Base-by-base conservation (phyloP, 768 basidiomycete genomes). In the Scleroderma bovista region DNA sequence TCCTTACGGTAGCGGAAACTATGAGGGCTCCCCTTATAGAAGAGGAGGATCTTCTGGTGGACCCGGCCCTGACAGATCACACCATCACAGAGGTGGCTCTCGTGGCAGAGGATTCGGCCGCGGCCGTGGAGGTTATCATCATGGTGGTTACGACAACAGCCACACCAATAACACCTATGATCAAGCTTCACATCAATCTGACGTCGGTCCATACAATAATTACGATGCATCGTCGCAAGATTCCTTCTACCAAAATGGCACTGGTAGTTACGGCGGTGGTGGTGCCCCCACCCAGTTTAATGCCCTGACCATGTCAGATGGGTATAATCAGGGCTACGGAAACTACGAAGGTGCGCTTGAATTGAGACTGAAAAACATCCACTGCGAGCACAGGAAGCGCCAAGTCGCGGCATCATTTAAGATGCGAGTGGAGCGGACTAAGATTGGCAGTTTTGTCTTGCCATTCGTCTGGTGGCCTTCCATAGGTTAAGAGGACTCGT, bases 341-440 rank as follows among this genome's bases (percentile, higher is more conserved):
- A 78, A 67, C 58, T 73, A 71, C 73, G 88, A 90, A 91, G 88
- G 88, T 92, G 80, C 88, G 88, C 87, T 84, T 72, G 75, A 79
- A 68, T 80, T 82, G 71, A 82, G 78, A 80, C 75, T 80, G 66
- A 78, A 74, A 64, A 43, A 66, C 59, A 61, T 62, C 50, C 66
- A 65, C 66, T 61, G 70, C 67, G 65, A 74, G 68, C 63, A 69
- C 60, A 72, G 72, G 72, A 68, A 70, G 68, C 64, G 40, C 57
- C 48, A 55, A 54, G 45, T 61, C 60, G 57, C 60, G 53, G 65
- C 66, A 68, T 64, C 65, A 48, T 56, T 63, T 67, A 59, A 66
- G 66, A 68, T 72, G 70, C 74, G 65, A 72, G 65, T 70, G 67
- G 75, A 73, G 77, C 77, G 77, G 72, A 69, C 74, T 69, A 69